phyloP scores from a whole-genome alignment of 2,329 filamentous ascomycete species.

The Trichoderma harzianum region DNA sequence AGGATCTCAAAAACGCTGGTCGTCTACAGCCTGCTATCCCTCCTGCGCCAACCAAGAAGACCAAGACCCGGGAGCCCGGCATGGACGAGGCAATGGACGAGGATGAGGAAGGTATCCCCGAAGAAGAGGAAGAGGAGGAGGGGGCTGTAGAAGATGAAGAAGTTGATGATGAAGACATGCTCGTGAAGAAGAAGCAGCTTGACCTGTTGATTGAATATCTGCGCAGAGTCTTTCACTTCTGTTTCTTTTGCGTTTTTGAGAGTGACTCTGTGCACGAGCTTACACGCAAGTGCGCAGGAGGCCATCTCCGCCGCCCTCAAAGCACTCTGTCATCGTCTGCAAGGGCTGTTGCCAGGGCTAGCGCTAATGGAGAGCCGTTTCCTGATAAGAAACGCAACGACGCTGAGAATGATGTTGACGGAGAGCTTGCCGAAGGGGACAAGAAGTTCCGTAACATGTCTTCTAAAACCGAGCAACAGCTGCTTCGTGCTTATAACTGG shows the following conservation, averaged over 20 bases:
- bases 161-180: conserved; percentile 81
- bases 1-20: conserved; percentile 72
- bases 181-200: conserved; percentile 93
- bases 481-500: conserved; percentile 96
- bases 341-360: conserved; percentile 81
- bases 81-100: conserved; percentile 62
- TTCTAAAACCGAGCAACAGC: conserved; percentile 82
- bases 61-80: conserved; percentile 58
- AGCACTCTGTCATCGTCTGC: conserved; percentile 79
- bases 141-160: conserved; percentile 80
- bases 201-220: conserved; percentile 96
- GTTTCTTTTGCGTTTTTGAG: conserved; percentile 99
- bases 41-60: conserved; percentile 54
- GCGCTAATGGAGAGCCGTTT: conserved; percentile 77
- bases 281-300: conserved; percentile 91
- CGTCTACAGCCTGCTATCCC: conserved; percentile 66
- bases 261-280: conserved; percentile 96
- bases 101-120: conserved; percentile 61
- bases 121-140: conserved; percentile 79
- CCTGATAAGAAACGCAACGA: conserved; percentile 75
- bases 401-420: conserved; percentile 60
- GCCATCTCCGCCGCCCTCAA: conserved; percentile 89
- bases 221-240: conserved; percentile 95
- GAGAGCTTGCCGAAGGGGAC: conserved; percentile 49
- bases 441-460: conserved; percentile 68